Evolutionary conservation across 208 protist species (phyloP).

Genomic region (Tetramitus jugosus): DNA sequence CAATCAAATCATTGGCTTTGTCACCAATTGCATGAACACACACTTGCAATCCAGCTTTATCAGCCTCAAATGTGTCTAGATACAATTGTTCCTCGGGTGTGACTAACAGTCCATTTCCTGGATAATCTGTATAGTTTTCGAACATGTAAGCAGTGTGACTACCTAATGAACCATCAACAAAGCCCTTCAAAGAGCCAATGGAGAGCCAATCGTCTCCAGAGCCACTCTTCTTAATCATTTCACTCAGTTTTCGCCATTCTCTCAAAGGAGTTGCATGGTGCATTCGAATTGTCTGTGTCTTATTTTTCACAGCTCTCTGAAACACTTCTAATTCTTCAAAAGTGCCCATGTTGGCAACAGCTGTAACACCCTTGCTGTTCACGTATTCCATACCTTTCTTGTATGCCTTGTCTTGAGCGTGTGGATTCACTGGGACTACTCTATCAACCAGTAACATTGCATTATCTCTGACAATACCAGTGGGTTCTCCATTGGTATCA

Average conservation of each 20-base stretch:
- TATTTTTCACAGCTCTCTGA: conserved; percentile 32
- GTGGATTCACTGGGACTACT: neutral
- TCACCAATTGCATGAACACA: conserved; percentile 60
- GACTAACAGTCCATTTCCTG: conserved; percentile 46
- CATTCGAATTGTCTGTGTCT: conserved; percentile 44
- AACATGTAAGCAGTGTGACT: conserved; percentile 53
- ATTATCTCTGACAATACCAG: conserved; percentile 53
- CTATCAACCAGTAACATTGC: conserved; percentile 29
- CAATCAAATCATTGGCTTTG: conserved; percentile 34
- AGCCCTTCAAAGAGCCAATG: conserved; percentile 52
- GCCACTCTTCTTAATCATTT: conserved; percentile 30
- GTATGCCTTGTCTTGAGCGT: conserved; percentile 23
- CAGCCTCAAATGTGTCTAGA: conserved; percentile 29
- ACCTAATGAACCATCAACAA: conserved; percentile 55
- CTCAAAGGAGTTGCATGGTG: conserved; percentile 40
- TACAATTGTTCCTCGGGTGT: conserved; percentile 40
- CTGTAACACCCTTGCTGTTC: conserved; percentile 46
- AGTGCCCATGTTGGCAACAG: conserved; percentile 50
- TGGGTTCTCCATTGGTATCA: conserved; percentile 46
- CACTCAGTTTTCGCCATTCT: conserved; percentile 34
- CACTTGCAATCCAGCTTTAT: conserved; percentile 40
- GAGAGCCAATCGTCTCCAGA: conserved; percentile 36
- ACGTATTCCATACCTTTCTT: conserved; percentile 38
- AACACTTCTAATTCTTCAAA: conserved; percentile 42
- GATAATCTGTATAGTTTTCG: conserved; percentile 40